Evolutionary conservation across 192 early-diverging fungal species (phyloP).

Genomic region (Tieghemiomyces parasiticus): DNA sequence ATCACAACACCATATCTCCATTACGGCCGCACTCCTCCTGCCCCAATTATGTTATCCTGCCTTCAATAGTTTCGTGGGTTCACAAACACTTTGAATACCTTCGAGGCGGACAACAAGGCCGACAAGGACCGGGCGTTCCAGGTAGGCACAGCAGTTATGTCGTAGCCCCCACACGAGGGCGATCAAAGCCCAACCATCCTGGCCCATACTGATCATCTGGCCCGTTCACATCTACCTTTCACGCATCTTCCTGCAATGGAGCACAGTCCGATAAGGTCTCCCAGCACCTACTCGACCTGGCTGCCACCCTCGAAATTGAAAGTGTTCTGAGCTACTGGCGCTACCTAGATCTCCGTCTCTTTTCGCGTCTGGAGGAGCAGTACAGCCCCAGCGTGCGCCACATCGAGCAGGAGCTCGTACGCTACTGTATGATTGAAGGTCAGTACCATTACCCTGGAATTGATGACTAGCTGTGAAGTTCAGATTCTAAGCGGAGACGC

Average conservation of each 20-base stretch:
- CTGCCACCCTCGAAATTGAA: slow-evolving; percentile 32
- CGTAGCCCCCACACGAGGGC: too few species aligned
- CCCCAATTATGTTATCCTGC: too few species aligned
- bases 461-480: too few species aligned
- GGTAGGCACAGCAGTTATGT: too few species aligned
- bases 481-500: too few species aligned
- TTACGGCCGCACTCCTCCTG: too few species aligned
- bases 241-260: too few species aligned
- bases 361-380: slow-evolving; percentile 40
- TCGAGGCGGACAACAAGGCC: slow-evolving; percentile 32
- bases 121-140: slow-evolving; percentile 49
- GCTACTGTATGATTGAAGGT: slow-evolving; percentile 45
- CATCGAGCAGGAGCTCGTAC: slow-evolving; percentile 40
- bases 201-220: too few species aligned
- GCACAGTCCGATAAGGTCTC: slow-evolving; percentile 46
- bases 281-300: slow-evolving; percentile 33
- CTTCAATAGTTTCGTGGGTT: slow-evolving; percentile 52
- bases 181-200: too few species aligned
- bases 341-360: slow-evolving; percentile 44
- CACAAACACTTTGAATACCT: slow-evolving; percentile 34
- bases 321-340: slow-evolving; percentile 39
- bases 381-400: slow-evolving; percentile 38
- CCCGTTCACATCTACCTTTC: too few species aligned
- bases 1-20: too few species aligned
- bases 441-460: slow-evolving; percentile 13